Base-by-base conservation (phyloP, 306 rosid species). In the Prunus mira region DNA sequence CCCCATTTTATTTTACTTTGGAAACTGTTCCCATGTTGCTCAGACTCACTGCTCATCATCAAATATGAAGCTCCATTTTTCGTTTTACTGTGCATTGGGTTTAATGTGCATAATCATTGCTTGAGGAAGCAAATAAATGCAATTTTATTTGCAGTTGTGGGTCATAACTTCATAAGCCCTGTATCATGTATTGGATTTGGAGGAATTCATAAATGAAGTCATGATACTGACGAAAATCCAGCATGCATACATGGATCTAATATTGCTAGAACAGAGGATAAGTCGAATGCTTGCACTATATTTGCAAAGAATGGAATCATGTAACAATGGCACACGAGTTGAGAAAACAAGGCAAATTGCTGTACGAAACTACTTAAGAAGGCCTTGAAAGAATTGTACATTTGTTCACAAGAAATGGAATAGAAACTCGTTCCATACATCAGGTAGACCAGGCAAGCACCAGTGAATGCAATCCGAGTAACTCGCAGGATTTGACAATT, bases 401-500 rank as follows among this genome's bases (percentile, higher is more conserved):
- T 1, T 22, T 34, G 60, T 70, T 72, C 84, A 90, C 77, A 91
- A 80, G 65, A 82, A 85, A 76, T 92, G 97, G 89, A 92, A 90
- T 6, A 95, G 81, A 63, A 95, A 82, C 86, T 95, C 97, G 61
- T 95, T 95, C 99, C 99, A 95, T 1, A 87, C 92, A 80, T 95
- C 99, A 63, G 97, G 97, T 14, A 95, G 90, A 32, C 97, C 99
- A 2, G 99, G 99, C 80, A 92, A 82, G 79, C 99, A 95, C 99
- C 99, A 95, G 70, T 95, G 99, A 28, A 92, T 92, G 89, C 99
- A 95, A 81, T 95, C 99, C 15, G 99, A 95, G 84, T 90, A 95
- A 72, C 91, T 85, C 0, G 93, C 19, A 58, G 99, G 99, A 65
- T 95, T 89, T 1, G 92, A 85, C 83, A 92, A 67, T 28, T 89